Evolutionary conservation across 805 yeast species (phyloP).

Genomic region (Lachancea fermentati): DNA sequence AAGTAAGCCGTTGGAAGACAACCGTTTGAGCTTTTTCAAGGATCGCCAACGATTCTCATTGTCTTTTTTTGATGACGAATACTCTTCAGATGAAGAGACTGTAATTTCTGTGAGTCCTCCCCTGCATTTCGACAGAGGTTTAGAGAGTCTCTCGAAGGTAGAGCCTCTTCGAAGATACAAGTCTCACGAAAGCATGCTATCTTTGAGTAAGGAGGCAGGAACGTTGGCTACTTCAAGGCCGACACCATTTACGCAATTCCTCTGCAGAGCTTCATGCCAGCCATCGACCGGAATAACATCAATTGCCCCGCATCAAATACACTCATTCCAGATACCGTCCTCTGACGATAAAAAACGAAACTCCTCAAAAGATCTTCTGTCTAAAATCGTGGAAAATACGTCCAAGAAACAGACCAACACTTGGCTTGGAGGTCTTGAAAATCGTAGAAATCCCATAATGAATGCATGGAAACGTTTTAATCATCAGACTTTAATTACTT

Average conservation of each 20-base stretch:
- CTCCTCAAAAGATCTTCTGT: slow-evolving; percentile 6
- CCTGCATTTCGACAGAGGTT: background rate
- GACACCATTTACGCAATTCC: background rate
- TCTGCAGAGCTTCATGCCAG: slow-evolving; percentile 1
- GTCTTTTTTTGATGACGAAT: slow-evolving; percentile 26
- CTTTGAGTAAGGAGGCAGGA: slow-evolving; percentile 6
- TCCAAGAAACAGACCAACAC: slow-evolving; percentile 1
- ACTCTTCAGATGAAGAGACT: slow-evolving; percentile 23
- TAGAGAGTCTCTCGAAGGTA: background rate
- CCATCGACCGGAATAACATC: slow-evolving; percentile 4
- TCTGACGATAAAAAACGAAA: background rate
- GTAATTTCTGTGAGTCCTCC: slow-evolving; percentile 18
- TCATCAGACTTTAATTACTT: slow-evolving; percentile 8
- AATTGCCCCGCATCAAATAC: slow-evolving; percentile 1
- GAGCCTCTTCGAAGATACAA: slow-evolving; percentile 26
- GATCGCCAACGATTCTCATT: slow-evolving; percentile 32
- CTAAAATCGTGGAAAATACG: slow-evolving; percentile 2
- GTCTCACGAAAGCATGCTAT: slow-evolving; percentile 32
- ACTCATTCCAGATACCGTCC: background rate
- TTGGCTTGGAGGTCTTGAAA: slow-evolving; percentile 4
- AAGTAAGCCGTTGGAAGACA: slow-evolving; percentile 3
- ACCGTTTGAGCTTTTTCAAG: slow-evolving; percentile 21
- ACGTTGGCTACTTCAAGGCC: background rate
- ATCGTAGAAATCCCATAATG: background rate
- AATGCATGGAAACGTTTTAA: slow-evolving; percentile 5